Evolutionary conservation across 2,329 filamentous ascomycete genomes (phyloP), one percentile per base, ranked within the genome.

Genomic region (Neonectria coccinea): DNA sequence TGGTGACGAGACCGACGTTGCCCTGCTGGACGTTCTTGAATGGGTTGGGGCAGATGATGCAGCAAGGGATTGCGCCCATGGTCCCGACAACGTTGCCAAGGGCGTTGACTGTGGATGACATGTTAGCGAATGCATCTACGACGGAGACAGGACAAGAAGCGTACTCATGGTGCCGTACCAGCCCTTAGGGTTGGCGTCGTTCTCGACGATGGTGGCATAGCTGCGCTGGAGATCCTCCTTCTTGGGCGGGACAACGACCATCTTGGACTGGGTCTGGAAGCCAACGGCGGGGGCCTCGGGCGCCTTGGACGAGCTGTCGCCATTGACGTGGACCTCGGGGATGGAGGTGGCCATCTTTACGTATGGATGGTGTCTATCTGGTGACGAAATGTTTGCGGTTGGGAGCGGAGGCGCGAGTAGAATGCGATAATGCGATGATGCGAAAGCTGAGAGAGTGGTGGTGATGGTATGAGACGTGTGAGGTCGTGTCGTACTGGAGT

Each of bases 11-110:
- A 66, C 96, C 96, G 53, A 99, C 96, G 73, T 97, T 94, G 73
- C 96, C 96, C 83, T 98, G 96, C 60, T 87, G 84, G 64, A 99
- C 95, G 52, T 89, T 90, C 84, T 97, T 97, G 87, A 94, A 98
- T 3, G 95, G 96, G 82, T 99, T 99, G 54, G 96, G 96, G 83
- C 92, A 97, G 81, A 90, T 84, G 77, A 97, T 82, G 79, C 94
- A 97, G 88, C 94, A 97, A 5, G 96, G 96, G 71, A 98, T 86
- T 18, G 96, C 94, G 55, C 96, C 96, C 22, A 92, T 75, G 50
- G 89, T 91, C 72, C 96, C 96, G 59, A 97, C 85, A 73, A 86
- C 83, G 56, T 86, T 78, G 69, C 96, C 96, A 8, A 98, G 82
- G 16, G 83, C 79, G 78, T 95, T 92, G 79, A 97, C 88, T 89